These are phyloP conservation scores for Aspergillus terreus DNA, from an alignment of 2,329 filamentous ascomycete species.

Conservation along the genomic window DNA sequence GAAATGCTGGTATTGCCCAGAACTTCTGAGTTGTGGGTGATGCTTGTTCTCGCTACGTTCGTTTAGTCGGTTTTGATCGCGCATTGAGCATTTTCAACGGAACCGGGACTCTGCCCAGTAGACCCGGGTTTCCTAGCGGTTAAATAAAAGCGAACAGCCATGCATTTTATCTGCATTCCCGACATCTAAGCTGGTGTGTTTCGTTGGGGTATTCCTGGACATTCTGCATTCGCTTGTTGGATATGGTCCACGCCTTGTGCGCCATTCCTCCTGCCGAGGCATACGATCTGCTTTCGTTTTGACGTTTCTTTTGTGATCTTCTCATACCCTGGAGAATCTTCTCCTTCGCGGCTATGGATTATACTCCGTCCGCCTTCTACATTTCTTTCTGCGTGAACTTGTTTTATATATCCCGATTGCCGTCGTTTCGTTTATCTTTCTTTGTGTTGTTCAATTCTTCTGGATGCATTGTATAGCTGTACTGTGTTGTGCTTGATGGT, in stretches of 20 bases:
- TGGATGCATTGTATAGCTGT: not conserved
- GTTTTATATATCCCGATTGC: not conserved
- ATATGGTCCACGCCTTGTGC: no score
- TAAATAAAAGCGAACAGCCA: no score
- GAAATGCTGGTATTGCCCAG: conserved; percentile 88
- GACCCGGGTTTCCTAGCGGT: no score
- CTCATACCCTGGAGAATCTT: not conserved
- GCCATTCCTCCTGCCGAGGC: no score
- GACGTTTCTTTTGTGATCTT: not conserved
- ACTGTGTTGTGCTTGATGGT: no score
- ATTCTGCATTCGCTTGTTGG: no score
- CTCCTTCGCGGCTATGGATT: not conserved
- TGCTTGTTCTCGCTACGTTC: not conserved
- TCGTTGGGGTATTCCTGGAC: no score
- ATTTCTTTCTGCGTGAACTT: conserved; percentile 1
- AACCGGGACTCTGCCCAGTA: no score
- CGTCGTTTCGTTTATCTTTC: not conserved
- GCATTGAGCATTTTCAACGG: not conserved
- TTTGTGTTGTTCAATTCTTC: not conserved
- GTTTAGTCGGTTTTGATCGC: not conserved
- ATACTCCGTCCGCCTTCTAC: conserved; percentile 1
- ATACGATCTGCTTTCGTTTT: not conserved
- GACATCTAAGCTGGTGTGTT: no score
- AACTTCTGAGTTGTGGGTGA: conserved; percentile 65
- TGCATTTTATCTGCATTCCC: no score